phyloP scores from a whole-genome alignment of 108 stramenopile genomes.

The Pelagomonas calceolata region DNA sequence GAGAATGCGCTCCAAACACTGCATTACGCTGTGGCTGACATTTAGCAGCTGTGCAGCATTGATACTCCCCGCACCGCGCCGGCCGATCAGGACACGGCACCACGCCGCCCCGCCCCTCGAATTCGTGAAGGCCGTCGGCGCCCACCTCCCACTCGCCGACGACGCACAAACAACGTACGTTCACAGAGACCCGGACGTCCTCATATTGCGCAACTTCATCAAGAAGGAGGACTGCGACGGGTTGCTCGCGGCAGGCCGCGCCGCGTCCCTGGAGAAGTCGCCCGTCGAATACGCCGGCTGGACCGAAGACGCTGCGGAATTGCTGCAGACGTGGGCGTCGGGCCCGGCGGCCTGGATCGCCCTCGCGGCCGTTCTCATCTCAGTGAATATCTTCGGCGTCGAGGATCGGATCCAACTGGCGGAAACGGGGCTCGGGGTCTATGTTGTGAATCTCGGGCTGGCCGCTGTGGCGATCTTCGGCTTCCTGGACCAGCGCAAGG shows the following conservation, averaged over 20 bases:
- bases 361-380: slow-evolving; percentile 39
- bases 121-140: too few species aligned
- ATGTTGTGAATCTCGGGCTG: slow-evolving; percentile 34
- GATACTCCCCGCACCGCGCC: too few species aligned
- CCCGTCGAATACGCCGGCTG: slow-evolving; percentile 62
- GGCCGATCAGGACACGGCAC: too few species aligned
- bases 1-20: too few species aligned
- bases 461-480: slow-evolving; percentile 33
- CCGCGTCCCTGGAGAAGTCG: slow-evolving; percentile 39
- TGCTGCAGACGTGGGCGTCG: slow-evolving; percentile 50
- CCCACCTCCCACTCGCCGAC: too few species aligned
- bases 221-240: slow-evolving; percentile 38
- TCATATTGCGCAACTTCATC: slow-evolving; percentile 51
- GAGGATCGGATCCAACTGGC: slow-evolving; percentile 35
- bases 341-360: slow-evolving; percentile 62
- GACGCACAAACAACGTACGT: too few species aligned
- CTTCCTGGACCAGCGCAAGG: slow-evolving; percentile 41
- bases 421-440: slow-evolving; percentile 50
- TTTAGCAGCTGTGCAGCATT: too few species aligned
- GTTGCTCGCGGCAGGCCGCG: slow-evolving; percentile 36
- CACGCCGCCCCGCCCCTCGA: too few species aligned
- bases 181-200: slow-evolving; percentile 58
- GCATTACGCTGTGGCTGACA: too few species aligned
- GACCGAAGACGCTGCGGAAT: slow-evolving; percentile 57
- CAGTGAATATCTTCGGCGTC: slow-evolving; percentile 19